Evolutionary conservation across 1,284 basidiomycete genomes (phyloP).

Genomic region (Ustilago cynodontis): DNA sequence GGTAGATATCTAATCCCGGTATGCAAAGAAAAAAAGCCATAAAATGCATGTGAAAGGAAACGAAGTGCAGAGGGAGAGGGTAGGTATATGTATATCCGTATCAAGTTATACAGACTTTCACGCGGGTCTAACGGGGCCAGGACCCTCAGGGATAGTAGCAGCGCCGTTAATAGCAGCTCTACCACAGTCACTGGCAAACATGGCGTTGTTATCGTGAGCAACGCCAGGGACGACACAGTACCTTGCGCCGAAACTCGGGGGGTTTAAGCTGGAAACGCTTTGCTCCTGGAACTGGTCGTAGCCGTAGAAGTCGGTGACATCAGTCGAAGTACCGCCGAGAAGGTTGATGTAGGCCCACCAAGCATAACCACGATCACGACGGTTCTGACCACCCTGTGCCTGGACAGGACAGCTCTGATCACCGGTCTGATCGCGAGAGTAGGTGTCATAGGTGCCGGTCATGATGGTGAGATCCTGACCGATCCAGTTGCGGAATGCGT

Average conservation of each 20-base stretch:
- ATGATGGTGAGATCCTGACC: slow-evolving; percentile 40
- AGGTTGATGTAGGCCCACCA: slow-evolving; percentile 60
- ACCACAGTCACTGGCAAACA: slow-evolving; percentile 49
- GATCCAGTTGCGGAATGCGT: slow-evolving; percentile 29
- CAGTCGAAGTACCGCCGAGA: slow-evolving; percentile 46
- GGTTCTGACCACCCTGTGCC: slow-evolving; percentile 53
- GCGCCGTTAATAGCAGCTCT: slow-evolving; percentile 34
- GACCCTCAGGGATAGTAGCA: slow-evolving; percentile 16
- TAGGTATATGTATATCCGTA: too few species aligned
- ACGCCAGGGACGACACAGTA: slow-evolving; percentile 31
- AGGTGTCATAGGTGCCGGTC: slow-evolving; percentile 42
- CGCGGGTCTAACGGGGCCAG: too few species aligned
- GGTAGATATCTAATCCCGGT: background rate
- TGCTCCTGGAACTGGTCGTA: slow-evolving; percentile 14
- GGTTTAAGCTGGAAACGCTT: slow-evolving; percentile 10
- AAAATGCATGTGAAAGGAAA: too few species aligned
- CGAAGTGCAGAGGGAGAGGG: too few species aligned
- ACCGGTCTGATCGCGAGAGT: slow-evolving; percentile 28
- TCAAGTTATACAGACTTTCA: too few species aligned
- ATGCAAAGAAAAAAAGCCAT: background rate
- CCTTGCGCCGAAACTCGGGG: slow-evolving; percentile 18
- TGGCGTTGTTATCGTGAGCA: slow-evolving; percentile 29
- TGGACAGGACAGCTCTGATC: slow-evolving; percentile 46
- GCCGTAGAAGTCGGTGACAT: slow-evolving; percentile 49
- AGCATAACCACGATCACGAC: slow-evolving; percentile 57